Evolutionary conservation across 2,329 filamentous ascomycete species (phyloP).

Genomic region (Colletotrichum australisinense): DNA sequence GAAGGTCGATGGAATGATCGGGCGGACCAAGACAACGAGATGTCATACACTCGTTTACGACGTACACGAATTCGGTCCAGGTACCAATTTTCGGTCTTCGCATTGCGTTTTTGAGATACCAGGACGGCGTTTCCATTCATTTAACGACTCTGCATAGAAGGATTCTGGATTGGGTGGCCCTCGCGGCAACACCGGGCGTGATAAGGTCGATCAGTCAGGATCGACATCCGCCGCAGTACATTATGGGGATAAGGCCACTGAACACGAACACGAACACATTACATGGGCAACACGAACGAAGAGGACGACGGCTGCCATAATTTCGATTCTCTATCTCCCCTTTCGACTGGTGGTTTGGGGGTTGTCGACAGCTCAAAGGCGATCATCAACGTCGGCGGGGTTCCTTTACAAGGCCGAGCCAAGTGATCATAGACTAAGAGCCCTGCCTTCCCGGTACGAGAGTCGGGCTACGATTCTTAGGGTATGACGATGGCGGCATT

Average conservation of each 20-base stretch:
- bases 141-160: slow-evolving; percentile 12
- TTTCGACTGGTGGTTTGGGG: not conserved
- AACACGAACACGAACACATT: slow-evolving; percentile 22
- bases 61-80: slow-evolving; percentile 36
- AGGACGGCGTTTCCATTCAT: slow-evolving; percentile 38
- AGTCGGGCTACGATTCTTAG: not conserved
- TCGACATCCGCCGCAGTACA: slow-evolving; percentile 14
- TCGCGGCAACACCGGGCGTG: not conserved
- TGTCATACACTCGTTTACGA: slow-evolving; percentile 32
- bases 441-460: not conserved
- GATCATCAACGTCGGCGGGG: not conserved
- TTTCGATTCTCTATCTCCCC: slow-evolving; percentile 10
- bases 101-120: slow-evolving; percentile 39
- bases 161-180: slow-evolving; percentile 17
- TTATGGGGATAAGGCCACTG: not conserved
- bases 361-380: not conserved
- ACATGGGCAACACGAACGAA: slow-evolving; percentile 9
- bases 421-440: not conserved
- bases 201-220: not conserved
- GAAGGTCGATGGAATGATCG: not conserved
- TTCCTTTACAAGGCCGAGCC: not conserved
- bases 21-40: slow-evolving; percentile 19
- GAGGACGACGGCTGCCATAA: not conserved
- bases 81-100: slow-evolving; percentile 31
- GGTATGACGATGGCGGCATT: slow-evolving; percentile 16